phyloP scores from a whole-genome alignment of 225 moss, liverwort and hornwort genomes.

The Climacium dendroides region DNA sequence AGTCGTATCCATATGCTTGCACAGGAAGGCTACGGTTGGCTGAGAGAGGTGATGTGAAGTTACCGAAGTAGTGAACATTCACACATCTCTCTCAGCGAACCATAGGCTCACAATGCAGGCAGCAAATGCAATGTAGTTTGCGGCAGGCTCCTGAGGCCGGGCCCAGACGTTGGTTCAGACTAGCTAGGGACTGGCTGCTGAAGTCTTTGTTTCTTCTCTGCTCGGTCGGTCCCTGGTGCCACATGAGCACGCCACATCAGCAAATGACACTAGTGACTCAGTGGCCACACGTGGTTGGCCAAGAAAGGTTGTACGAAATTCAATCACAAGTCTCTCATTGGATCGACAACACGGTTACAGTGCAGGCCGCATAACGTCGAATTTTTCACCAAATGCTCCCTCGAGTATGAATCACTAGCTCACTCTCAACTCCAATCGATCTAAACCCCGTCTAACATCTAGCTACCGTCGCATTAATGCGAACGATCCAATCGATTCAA shows the following conservation, averaged over 20 bases:
- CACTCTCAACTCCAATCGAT: too few species aligned
- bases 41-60: background rate
- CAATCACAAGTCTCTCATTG: too few species aligned
- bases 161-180: background rate
- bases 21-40: background rate
- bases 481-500: too few species aligned
- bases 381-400: too few species aligned
- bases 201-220: background rate
- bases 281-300: too few species aligned
- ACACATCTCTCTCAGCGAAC: background rate
- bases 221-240: background rate
- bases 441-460: too few species aligned
- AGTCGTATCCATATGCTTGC: background rate
- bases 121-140: background rate
- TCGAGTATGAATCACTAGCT: too few species aligned
- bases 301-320: too few species aligned
- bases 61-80: background rate
- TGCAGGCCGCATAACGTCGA: too few species aligned
- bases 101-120: background rate
- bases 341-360: too few species aligned
- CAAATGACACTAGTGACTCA: too few species aligned
- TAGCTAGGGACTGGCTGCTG: background rate
- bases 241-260: background rate
- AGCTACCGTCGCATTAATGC: too few species aligned
- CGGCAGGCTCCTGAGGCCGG: background rate